phyloP scores from a whole-genome alignment of 164 flowering plant species.

The Vitis rupestris region DNA sequence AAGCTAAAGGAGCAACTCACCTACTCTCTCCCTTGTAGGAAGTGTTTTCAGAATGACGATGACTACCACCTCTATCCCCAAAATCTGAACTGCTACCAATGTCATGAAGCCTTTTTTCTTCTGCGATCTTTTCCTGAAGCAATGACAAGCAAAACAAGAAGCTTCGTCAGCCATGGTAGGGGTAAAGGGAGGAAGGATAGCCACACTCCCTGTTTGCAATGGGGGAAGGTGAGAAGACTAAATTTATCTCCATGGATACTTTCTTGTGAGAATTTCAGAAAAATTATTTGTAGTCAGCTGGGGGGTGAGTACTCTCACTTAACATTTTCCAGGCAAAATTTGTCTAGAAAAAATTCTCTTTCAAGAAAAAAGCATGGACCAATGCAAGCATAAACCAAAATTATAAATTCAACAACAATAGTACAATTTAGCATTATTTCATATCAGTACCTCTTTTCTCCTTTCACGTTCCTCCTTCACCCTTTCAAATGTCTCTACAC shows the following conservation, averaged over 20 bases:
- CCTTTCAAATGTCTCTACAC: conserved; percentile 32
- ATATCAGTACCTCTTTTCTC: conserved; percentile 33
- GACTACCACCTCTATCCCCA: conserved; percentile 8
- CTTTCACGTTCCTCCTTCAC: conserved; percentile 40
- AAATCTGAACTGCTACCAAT: conserved; percentile 1
- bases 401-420: not conserved
- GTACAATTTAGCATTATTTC: not conserved
- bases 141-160: not conserved
- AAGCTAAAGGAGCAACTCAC: conserved; percentile 4
- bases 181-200: too few relatives aligned
- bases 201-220: too few relatives aligned
- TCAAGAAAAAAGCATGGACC: too few relatives aligned
- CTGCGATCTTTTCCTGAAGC: conserved; percentile 20
- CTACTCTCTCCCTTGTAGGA: conserved; percentile 12
- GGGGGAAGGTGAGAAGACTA: too few relatives aligned
- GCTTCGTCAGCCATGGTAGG: too few relatives aligned
- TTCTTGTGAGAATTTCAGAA: too few relatives aligned
- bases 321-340: too few relatives aligned
- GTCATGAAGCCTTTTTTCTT: conserved; percentile 12
- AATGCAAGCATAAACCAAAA: too few relatives aligned
- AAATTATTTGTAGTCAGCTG: too few relatives aligned
- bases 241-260: too few relatives aligned
- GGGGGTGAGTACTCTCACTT: too few relatives aligned
- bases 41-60: conserved; percentile 4
- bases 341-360: too few relatives aligned